Base-by-base conservation (phyloP, 225 moss, liverwort and hornwort species). In the Polytrichum commune region DNA sequence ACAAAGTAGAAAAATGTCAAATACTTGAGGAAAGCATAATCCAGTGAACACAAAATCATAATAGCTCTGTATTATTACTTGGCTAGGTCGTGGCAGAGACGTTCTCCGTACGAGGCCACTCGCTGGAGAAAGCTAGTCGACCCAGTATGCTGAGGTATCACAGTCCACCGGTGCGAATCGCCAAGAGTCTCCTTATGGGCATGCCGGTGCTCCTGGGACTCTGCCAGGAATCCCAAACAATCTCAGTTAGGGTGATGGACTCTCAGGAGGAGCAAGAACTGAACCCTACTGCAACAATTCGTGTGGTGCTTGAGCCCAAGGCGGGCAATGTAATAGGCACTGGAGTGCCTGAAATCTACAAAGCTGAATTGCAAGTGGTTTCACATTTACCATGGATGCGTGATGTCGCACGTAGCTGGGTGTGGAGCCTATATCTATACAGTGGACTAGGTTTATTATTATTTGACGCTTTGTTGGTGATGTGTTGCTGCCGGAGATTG, bases 281-380 rank as follows among this genome's bases (percentile, higher is more conserved):
- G 10, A 79, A 64, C 29, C 90, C 92, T 1, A 92, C 79, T 1
- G 92, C 90, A 29, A 84, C 18, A 19, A 65, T 96, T 6, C 67
- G 62, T 29, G 68, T 92, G 53, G 66, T 76, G 0, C 74, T 96
- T 38, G 88, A 93, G 75, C 90, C 96, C 2, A 92, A 82, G 71
- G 75, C 86, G 27, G 78, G 83, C 33, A 82, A 77, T 32, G 65
- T 58, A 7, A 70, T 0, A 1, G 70, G 83, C 19, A 73, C 66
- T 26, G 92, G 93, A 54, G 73, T 96, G 5, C 96, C 96, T 27
- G 82, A 93, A 53, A 82, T 96, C 16, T 89, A 93, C 61, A 32
- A 81, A 25, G 89, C 86, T 1, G 77, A 83, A 53, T 27, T 90
- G n/a, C 82, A 74, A 65, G 70, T 96, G 7, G 73, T 89, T 63